A percentile compares a stretch with the other conserved stretches of the same genome.
Evolutionary conservation across 805 yeast genomes (phyloP).

Genomic region (Cyberlindnera euphorbiiphila): DNA sequence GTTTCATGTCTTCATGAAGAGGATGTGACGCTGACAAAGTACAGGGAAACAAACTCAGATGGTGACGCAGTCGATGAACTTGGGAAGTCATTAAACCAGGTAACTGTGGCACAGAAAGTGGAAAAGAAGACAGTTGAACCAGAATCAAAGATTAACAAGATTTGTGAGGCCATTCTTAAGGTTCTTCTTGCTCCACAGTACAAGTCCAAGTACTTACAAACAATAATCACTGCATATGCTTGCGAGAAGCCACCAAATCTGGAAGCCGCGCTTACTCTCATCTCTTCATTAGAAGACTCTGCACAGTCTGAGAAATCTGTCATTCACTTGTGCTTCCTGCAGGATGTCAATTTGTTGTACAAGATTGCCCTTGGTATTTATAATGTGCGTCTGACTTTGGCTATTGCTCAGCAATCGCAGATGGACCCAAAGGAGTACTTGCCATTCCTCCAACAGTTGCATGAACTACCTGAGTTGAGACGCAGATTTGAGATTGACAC

Average conservation of each 20-base stretch:
- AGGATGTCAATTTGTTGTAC: constrained; percentile 82
- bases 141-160: constrained; percentile 63
- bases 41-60: constrained; percentile 59
- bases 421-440: constrained; percentile 96
- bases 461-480: constrained; percentile 61
- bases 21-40: constrained; percentile 78
- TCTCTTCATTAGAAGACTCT: constrained; percentile 47
- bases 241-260: constrained; percentile 87
- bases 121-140: constrained; percentile 34
- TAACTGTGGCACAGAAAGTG: constrained; percentile 26
- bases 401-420: constrained; percentile 93
- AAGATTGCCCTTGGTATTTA: constrained; percentile 77
- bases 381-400: constrained; percentile 73
- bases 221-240: constrained; percentile 86
- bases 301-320: constrained; percentile 56
- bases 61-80: constrained; percentile 30
- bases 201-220: constrained; percentile 59
- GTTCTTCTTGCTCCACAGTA: constrained; percentile 50
- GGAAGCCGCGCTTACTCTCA: constrained; percentile 63
- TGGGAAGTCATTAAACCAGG: constrained; percentile 29
- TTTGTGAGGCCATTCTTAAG: constrained; percentile 67
- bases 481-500: constrained; percentile 77
- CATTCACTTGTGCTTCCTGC: constrained; percentile 83
- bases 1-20: constrained; percentile 83
- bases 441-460: constrained; percentile 82